Percentiles rank a stretch among this genome's conserved stretches.
Evolutionary conservation across 805 yeast genomes (phyloP).

Genomic region (Yamadazyma ubonensis): DNA sequence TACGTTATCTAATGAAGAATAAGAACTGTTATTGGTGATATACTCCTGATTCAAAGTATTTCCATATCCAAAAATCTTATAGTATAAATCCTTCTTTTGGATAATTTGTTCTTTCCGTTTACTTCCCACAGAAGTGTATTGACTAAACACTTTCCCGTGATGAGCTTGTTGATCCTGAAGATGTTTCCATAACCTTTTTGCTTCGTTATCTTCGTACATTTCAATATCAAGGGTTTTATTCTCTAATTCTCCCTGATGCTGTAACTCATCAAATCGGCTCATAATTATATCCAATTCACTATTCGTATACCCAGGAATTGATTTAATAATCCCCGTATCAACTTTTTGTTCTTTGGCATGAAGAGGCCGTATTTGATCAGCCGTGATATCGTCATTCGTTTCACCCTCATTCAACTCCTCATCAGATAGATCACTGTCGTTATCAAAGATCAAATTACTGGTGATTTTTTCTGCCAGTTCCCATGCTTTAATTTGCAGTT

Average conservation of each 20-base stretch:
- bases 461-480: conserved; percentile 43
- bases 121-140: conserved; percentile 31
- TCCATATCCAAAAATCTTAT: conserved; percentile 37
- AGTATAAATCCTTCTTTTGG: conserved; percentile 41
- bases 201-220: conserved; percentile 22
- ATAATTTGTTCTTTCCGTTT: conserved; percentile 40
- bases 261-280: conserved; percentile 15
- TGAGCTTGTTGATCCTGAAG: conserved; percentile 30
- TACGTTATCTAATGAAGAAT: conserved; percentile 37
- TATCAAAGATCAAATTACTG: conserved; percentile 35
- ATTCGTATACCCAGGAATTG: conserved; percentile 42
- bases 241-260: not conserved
- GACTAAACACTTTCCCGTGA: conserved; percentile 35
- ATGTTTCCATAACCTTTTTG: conserved; percentile 25
- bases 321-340: conserved; percentile 20
- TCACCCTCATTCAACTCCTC: conserved; percentile 19
- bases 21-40: conserved; percentile 40
- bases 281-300: conserved; percentile 31
- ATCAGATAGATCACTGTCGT: conserved; percentile 23
- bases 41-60: conserved; percentile 40
- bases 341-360: too few relatives aligned
- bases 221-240: not conserved
- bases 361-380: conserved; percentile 5
- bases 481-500: conserved; percentile 46
- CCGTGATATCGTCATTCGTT: conserved; percentile 10